Evolutionary conservation across 805 yeast species (phyloP).

Genomic region (Jamesozyma rosinii): DNA sequence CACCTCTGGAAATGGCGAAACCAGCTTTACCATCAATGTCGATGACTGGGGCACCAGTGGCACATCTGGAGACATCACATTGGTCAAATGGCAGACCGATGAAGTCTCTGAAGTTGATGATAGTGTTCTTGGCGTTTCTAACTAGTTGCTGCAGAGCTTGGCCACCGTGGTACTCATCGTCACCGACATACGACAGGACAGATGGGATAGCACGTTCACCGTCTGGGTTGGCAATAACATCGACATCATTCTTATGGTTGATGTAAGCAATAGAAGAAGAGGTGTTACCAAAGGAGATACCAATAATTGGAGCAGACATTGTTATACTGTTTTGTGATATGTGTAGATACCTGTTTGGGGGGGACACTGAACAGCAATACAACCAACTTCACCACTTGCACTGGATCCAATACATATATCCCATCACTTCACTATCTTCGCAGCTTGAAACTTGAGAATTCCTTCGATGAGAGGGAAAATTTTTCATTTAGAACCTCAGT

Average conservation of each 20-base stretch:
- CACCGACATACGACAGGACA: slow-evolving; percentile 81
- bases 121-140: slow-evolving; percentile 81
- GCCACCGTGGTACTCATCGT: slow-evolving; percentile 93
- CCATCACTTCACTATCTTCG: no score
- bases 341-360: no score
- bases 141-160: slow-evolving; percentile 89
- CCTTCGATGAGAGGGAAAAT: no score
- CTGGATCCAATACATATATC: no score
- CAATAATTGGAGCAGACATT: slow-evolving; percentile 57
- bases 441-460: no score
- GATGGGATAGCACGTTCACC: slow-evolving; percentile 97
- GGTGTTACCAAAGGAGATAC: slow-evolving; percentile 94
- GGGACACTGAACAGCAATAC: no score
- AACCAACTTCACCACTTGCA: no score
- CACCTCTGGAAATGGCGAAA: slow-evolving; percentile 46
- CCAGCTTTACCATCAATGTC: slow-evolving; percentile 53
- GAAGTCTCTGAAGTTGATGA: slow-evolving; percentile 87
- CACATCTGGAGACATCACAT: slow-evolving; percentile 59
- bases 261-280: slow-evolving; percentile 90
- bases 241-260: slow-evolving; percentile 74
- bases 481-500: no score
- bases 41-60: slow-evolving; percentile 38
- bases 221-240: slow-evolving; percentile 97
- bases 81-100: slow-evolving; percentile 67
- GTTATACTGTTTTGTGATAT: background rate